Base-by-base conservation (phyloP, 176 grass and related monocot genomes). In the Hsuehochloa calcarea region DNA sequence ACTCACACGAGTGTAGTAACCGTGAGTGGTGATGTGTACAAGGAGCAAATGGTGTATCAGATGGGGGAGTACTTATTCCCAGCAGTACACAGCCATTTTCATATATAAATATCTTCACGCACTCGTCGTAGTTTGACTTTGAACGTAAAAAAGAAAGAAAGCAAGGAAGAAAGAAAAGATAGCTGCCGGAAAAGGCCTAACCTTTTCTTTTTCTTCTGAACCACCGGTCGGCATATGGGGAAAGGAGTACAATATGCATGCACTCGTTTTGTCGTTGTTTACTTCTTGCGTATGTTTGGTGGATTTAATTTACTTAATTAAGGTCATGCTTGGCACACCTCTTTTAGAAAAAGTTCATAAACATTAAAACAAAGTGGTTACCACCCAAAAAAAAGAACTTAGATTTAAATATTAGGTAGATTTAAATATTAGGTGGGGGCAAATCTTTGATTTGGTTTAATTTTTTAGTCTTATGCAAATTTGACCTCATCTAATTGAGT, bases 171-270 rank as follows among this genome's bases (percentile, higher is more conserved):
- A 55, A 66, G 77, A 62, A 20, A 6, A 68, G 62, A 35, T 62
- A 60, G 72, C 84, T 65, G 78, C 88, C 84, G 63, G 65, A 90
- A 90, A 86, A 86, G 74, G 84, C 84, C 88, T 46, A 86, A 90
- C 83, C 78, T 85, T 31, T 44, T 23, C 31, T 39, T 62, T 39
- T 63, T 17, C 10, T 72, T 49, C 64, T 55, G 14, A 77, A 77
- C 64, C 71, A 71, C 82, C 52, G n/a, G 70, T 75, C 87, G 70
- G 23, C 54, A 70, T 81, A 71, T 55, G 77, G 31, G 8, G 73
- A 65, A 76, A 70, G 62, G 10, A 13, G 45, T 70, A 44, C 23
- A 58, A 61, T 3, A 25, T 51, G 13, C 27, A 61, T 10, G 50
- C 26, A 74, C 64, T 77, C 27, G 70, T 85, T 58, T 19, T 78